These are phyloP conservation scores for Neodidymelliopsis sp. DNA, from an alignment of 2,329 filamentous ascomycete species.

Conservation along the genomic window DNA sequence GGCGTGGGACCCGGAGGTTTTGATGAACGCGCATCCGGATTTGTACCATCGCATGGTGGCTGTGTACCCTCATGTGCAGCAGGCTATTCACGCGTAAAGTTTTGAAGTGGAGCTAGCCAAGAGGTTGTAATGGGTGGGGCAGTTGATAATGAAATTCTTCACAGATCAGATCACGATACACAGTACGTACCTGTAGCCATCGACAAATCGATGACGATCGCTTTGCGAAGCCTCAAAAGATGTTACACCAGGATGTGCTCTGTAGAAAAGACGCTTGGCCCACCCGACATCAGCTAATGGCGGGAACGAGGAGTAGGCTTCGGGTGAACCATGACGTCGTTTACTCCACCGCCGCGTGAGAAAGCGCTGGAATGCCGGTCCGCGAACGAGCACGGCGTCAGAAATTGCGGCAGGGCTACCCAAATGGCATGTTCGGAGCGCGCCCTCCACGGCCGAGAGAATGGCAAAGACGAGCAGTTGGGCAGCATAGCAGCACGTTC, in stretches of 20 bases:
- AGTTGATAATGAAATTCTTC: constrained; percentile 10
- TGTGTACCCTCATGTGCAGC: constrained; percentile 84
- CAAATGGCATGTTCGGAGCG: constrained; percentile 15
- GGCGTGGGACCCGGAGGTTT: constrained; percentile 72
- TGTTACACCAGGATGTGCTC: constrained; percentile 6
- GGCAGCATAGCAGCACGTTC: constrained; percentile 24
- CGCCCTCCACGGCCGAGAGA: constrained; percentile 40
- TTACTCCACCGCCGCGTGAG: constrained; percentile 14
- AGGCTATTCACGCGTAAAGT: constrained; percentile 69
- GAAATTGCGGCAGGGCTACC: constrained; percentile 12
- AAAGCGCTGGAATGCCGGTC: constrained; percentile 18
- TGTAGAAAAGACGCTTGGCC: constrained; percentile 23
- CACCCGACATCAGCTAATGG: constrained; percentile 34
- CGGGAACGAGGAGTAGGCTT: constrained; percentile 28
- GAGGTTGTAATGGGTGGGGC: constrained; percentile 14
- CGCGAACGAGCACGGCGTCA: constrained; percentile 17
- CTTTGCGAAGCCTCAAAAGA: constrained; percentile 10
- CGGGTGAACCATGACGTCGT: constrained; percentile 34
- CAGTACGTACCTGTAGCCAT: constrained; percentile 11
- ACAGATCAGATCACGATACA: constrained; percentile 17
- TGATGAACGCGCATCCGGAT: constrained; percentile 82
- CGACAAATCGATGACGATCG: constrained; percentile 21
- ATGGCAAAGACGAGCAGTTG: constrained; percentile 17
- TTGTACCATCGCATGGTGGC: constrained; percentile 79
- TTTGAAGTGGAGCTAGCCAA: constrained; percentile 1